Percentiles rank a stretch among this genome's conserved stretches.
Conservation (phyloP, 176 grass and related monocot species). For the Avena insularis region DNA sequence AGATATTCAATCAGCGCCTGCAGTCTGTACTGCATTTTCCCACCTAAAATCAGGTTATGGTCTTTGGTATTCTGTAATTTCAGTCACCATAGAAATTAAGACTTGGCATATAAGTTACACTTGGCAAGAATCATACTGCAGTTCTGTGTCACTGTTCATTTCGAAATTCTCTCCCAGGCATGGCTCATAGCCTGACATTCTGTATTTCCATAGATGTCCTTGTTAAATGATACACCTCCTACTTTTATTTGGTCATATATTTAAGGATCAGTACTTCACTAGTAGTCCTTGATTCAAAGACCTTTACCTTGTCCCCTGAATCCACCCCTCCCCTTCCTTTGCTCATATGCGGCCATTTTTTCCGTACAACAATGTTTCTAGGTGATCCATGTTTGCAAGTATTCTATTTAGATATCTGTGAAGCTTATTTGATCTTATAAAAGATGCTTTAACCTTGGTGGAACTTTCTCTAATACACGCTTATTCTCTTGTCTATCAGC, state of each 20-base stretch:
- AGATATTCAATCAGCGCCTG: not conserved
- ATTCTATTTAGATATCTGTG: constrained; percentile 14
- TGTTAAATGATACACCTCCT: not conserved
- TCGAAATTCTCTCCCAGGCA: not conserved
- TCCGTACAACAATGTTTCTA: not conserved
- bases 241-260: constrained; percentile 3
- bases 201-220: constrained; percentile 1
- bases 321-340: no score
- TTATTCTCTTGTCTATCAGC: constrained; percentile 44
- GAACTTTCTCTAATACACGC: constrained; percentile 15
- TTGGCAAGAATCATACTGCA: not conserved
- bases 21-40: not conserved
- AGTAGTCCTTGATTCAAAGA: constrained; percentile 16
- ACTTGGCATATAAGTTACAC: constrained; percentile 12
- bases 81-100: not conserved
- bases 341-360: not conserved
- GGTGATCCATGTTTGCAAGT: constrained; percentile 9
- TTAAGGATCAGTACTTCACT: not conserved
- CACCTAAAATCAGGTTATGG: not conserved
- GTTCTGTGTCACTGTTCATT: constrained; percentile 23
- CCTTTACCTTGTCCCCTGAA: not conserved
- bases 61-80: constrained; percentile 14
- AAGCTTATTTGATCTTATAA: constrained; percentile 31
- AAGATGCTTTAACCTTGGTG: constrained; percentile 29
- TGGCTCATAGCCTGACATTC: not conserved